phyloP scores from a whole-genome alignment of 305 asterid species.

The Plantago coronopus region DNA sequence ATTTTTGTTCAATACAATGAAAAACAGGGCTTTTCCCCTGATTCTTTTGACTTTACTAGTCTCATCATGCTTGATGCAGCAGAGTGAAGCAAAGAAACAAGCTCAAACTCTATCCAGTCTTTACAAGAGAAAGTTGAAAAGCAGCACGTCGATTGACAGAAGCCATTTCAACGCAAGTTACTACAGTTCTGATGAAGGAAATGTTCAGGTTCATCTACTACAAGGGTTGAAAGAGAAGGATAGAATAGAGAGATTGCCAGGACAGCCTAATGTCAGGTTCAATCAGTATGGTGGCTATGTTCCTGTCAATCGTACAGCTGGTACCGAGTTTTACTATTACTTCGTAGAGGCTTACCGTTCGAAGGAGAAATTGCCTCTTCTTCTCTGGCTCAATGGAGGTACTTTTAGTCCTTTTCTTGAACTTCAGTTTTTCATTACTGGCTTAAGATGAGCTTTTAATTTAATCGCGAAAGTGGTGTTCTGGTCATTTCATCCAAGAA shows the following conservation, averaged over 20 bases:
- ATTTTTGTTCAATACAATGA: no score
- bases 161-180: constrained; percentile 35
- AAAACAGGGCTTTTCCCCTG: constrained; percentile 9
- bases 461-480: no score
- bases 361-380: constrained; percentile 46
- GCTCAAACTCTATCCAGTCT: constrained; percentile 31
- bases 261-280: constrained; percentile 47
- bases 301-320: constrained; percentile 43
- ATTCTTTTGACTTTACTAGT: constrained; percentile 26
- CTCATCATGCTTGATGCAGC: constrained; percentile 4
- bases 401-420: not conserved
- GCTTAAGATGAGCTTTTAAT: no score
- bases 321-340: constrained; percentile 49
- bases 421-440: no score
- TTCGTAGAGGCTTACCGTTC: constrained; percentile 45
- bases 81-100: constrained; percentile 32
- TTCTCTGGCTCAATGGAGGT: constrained; percentile 72
- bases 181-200: not conserved
- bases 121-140: constrained; percentile 30
- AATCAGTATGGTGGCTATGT: constrained; percentile 61
- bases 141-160: constrained; percentile 25
- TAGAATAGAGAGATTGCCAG: constrained; percentile 42
- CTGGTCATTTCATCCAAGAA: no score
- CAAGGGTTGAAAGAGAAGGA: constrained; percentile 40
- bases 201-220: constrained; percentile 27